Conservation (phyloP, 106 monocot genomes). For the Phalaenopsis equestris region DNA sequence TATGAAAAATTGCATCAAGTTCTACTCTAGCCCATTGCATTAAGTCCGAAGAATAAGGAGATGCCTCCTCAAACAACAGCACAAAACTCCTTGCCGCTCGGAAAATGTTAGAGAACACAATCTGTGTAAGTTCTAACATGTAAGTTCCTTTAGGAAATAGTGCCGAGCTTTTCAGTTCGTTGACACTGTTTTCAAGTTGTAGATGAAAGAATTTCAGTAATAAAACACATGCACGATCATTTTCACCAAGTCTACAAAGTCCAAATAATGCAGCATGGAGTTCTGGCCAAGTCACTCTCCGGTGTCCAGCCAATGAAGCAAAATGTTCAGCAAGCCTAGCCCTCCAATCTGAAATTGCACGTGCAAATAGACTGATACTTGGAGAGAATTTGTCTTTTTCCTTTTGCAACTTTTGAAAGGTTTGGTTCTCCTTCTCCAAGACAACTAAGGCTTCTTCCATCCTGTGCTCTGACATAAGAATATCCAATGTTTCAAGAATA, state of each 20-base stretch:
- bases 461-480: slow-evolving; percentile 30
- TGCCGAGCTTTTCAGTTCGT: slow-evolving; percentile 16
- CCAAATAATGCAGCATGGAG: slow-evolving; percentile 24
- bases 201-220: slow-evolving; percentile 25
- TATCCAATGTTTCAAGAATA: slow-evolving; percentile 31
- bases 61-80: slow-evolving; percentile 25
- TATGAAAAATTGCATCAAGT: slow-evolving; percentile 20
- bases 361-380: slow-evolving; percentile 12
- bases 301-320: slow-evolving; percentile 24
- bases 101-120: slow-evolving; percentile 32
- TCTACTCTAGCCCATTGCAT: slow-evolving; percentile 40
- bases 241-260: slow-evolving; percentile 36
- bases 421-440: slow-evolving; percentile 18
- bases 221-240: slow-evolving; percentile 22
- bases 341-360: slow-evolving; percentile 23
- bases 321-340: slow-evolving; percentile 25
- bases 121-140: slow-evolving; percentile 22
- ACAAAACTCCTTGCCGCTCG: slow-evolving; percentile 29
- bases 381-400: slow-evolving; percentile 13
- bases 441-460: slow-evolving; percentile 23
- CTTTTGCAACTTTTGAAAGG: slow-evolving; percentile 15
- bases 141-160: slow-evolving; percentile 12
- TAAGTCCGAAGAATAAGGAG: slow-evolving; percentile 21
- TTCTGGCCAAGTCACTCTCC: slow-evolving; percentile 26
- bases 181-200: slow-evolving; percentile 8